Evolutionary conservation across 1,139 yeast species (phyloP).

Genomic region (Suhomyces anneliseae): DNA sequence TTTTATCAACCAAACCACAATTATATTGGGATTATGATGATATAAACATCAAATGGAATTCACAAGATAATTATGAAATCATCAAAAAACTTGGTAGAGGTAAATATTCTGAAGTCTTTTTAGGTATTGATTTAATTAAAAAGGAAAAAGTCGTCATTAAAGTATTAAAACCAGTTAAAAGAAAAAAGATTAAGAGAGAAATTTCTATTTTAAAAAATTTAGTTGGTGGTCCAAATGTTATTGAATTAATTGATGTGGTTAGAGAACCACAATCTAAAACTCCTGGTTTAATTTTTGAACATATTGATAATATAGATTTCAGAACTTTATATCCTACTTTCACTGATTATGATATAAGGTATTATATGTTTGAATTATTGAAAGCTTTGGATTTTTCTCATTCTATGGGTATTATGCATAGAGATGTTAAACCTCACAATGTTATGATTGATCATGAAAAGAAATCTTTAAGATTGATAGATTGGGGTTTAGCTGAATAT

Average conservation of each 20-base stretch:
- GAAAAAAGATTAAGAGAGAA: slow-evolving; percentile 94
- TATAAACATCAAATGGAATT: slow-evolving; percentile 45
- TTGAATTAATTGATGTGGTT: slow-evolving; percentile 79
- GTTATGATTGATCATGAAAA: slow-evolving; percentile 93
- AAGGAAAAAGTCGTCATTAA: slow-evolving; percentile 72
- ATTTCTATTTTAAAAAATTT: slow-evolving; percentile 88
- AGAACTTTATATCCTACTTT: slow-evolving; percentile 90
- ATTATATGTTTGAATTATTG: slow-evolving; percentile 83
- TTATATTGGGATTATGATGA: slow-evolving; percentile 52
- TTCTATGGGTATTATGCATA: slow-evolving; percentile 97
- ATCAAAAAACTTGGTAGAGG: slow-evolving; percentile 49
- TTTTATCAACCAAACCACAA: slow-evolving; percentile 43
- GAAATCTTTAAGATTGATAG: slow-evolving; percentile 76
- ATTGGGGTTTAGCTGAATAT: slow-evolving; percentile 99
- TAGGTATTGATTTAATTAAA: slow-evolving; percentile 62
- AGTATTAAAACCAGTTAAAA: slow-evolving; percentile 93
- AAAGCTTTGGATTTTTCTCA: slow-evolving; percentile 92
- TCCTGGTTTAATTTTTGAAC: slow-evolving; percentile 91
- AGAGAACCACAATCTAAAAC: slow-evolving; percentile 89
- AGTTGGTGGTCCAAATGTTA: slow-evolving; percentile 82
- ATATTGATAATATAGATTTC: slow-evolving; percentile 87
- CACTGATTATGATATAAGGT: slow-evolving; percentile 78
- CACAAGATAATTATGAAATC: slow-evolving; percentile 49
- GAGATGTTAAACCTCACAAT: slow-evolving; percentile 98
- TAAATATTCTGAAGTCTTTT: slow-evolving; percentile 49